Evolutionary conservation across 768 basidiomycete genomes (phyloP), one percentile per base, ranked within the genome.

Genomic region (Termitomyces sp.): DNA sequence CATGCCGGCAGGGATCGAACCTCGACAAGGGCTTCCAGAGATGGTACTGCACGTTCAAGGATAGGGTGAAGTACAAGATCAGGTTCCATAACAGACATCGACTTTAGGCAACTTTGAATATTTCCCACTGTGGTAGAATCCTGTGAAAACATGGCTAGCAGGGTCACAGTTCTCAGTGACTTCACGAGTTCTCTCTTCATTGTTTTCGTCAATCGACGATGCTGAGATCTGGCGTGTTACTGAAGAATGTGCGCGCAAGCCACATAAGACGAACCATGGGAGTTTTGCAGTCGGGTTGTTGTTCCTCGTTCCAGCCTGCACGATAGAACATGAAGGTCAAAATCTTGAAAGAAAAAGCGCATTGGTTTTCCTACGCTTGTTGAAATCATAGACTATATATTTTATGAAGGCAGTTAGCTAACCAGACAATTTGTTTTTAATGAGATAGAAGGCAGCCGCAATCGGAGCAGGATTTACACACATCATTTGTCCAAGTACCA

Each of bases 141-240:
- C 67, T 89, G 88, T 9, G 89, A 92, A 74, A 95, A 96, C 83
- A 94, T 93, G 3, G 91, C 86, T n/a, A 94, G 78, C 29, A 96
- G 75, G 0, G 87, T 84, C 14, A 94, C 88, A 0, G 92, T 94
- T 57, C 91, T 75, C 37, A 94, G 74, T 24, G 84, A 87, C 61
- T 90, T 86, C 20, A 94, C 92, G 20, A 96, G 83, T 66, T 95
- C 92, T 49, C 87, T 80, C 65, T 83, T 88, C 85, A 96, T 94
- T 48, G 74, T 71, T 37, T 76, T 78, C 0, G 92, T 94, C 51
- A 96, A 72, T 24, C 92, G 83, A 61, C 92, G 90, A 64, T 86
- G 79, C 83, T 88, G 57, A 12, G 5, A 36, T 31, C 41, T 59
- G 29, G 41, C 61, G 37, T 55, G 41, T 18, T 24, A 18, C 9